Percentiles rank a stretch among this genome's conserved stretches.
Evolutionary conservation across 192 early-diverging fungal genomes (phyloP).

Genomic region (Hyaloraphidium curvatum): DNA sequence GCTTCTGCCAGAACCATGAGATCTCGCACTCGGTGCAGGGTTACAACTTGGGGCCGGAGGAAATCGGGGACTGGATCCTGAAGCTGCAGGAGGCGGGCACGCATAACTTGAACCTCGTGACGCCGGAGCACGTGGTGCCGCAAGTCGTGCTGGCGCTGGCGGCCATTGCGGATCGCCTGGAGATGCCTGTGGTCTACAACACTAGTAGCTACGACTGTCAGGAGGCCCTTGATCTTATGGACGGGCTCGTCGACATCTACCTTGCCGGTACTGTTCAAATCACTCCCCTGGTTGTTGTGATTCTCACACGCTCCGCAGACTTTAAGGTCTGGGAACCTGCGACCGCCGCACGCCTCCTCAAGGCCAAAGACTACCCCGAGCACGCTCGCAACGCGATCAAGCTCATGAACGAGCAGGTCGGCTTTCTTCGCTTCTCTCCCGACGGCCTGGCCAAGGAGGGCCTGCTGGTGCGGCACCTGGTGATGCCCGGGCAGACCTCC

Average conservation of each 20-base stretch:
- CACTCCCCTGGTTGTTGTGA: too few relatives aligned
- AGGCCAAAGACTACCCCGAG: not conserved
- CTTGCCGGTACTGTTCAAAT: not conserved
- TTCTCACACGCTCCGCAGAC: too few relatives aligned
- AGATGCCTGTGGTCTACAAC: not conserved
- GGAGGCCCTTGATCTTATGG: not conserved
- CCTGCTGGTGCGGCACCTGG: slow-evolving; percentile 3
- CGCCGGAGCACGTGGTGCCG: not conserved
- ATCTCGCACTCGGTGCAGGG: not conserved
- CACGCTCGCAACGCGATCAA: not conserved
- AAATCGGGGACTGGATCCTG: not conserved
- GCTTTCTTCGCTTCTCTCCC: not conserved
- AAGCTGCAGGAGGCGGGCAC: not conserved
- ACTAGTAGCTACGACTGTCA: not conserved
- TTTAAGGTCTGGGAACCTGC: not conserved
- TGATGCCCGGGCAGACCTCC: not conserved
- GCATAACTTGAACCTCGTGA: not conserved
- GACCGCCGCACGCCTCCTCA: not conserved
- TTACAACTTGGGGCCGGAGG: not conserved
- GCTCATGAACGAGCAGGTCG: not conserved
- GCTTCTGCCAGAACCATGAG: not conserved
- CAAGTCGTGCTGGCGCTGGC: not conserved
- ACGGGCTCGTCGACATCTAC: not conserved
- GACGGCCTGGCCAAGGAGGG: not conserved
- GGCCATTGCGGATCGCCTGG: not conserved